phyloP scores from a whole-genome alignment of 2,329 filamentous ascomycete species.

The Fusarium veterinarium region DNA sequence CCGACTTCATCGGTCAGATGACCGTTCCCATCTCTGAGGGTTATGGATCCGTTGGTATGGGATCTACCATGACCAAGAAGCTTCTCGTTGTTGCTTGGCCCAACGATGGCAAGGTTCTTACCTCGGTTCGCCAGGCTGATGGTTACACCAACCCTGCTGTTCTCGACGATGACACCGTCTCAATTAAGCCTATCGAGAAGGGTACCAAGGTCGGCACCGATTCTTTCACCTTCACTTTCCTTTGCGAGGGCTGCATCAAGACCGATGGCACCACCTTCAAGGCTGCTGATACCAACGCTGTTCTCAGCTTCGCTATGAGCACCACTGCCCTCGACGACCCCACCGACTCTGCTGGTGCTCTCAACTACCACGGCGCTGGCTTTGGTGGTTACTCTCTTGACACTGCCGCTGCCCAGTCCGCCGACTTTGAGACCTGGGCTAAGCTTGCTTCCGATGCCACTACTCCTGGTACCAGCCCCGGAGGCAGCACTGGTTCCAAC shows the following conservation, averaged over 20 bases:
- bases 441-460: constrained; percentile 57
- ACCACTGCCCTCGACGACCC: constrained; percentile 56
- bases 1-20: constrained; percentile 68
- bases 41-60: constrained; percentile 67
- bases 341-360: constrained; percentile 48
- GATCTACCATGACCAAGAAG: constrained; percentile 67
- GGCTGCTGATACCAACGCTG: constrained; percentile 57
- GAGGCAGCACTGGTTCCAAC: constrained; percentile 41
- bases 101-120: constrained; percentile 63
- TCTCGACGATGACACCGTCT: constrained; percentile 68
- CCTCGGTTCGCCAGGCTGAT: constrained; percentile 67
- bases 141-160: constrained; percentile 69
- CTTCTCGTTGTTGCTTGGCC: constrained; percentile 70
- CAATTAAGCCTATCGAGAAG: constrained; percentile 66
- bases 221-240: constrained; percentile 72
- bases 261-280: constrained; percentile 58
- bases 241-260: constrained; percentile 68
- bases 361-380: constrained; percentile 53
- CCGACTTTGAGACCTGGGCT: constrained; percentile 56
- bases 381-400: constrained; percentile 59
- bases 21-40: constrained; percentile 61
- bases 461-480: constrained; percentile 39
- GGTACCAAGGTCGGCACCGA: constrained; percentile 67
- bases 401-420: constrained; percentile 51
- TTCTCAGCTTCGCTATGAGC: constrained; percentile 69